Base-by-base conservation (phyloP, 306 rosid genomes). In the Cucurbita maxima region DNA sequence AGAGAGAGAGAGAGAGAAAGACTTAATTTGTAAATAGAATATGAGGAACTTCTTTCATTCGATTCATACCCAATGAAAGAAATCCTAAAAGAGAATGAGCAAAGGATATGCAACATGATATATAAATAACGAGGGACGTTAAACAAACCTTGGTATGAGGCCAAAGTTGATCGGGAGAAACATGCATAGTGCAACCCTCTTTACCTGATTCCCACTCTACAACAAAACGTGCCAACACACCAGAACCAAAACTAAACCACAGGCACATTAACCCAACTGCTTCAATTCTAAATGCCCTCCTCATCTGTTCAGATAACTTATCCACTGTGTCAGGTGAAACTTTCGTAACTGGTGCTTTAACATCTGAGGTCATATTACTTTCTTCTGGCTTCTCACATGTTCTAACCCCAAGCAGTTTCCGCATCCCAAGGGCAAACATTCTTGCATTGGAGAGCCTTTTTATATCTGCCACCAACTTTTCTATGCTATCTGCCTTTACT, bases 111-210 rank as follows among this genome's bases (percentile, higher is more conserved):
- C 22, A 5, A 3, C 3, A 73, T 66, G 62, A 78, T 55, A 34
- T 63, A 80, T 68, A 44, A 54, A 18, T 61, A 73, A 62, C 70
- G 40, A 30, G 67, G 56, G 69, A 72, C 63, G 63, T 69, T 16
- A 38, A 69, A 82, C 79, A 59, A 74, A 95, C 99, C 99, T 88
- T 95, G 38, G 99, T 95, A 78, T 95, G 99, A 67, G 99, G 99
- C 99, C 99, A 95, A 77, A 95, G 96, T 75, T 95, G 97, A 79
- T 95, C 99, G 0, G 99, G 97, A 76, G 97, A 89, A 58, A 95
- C 96, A 68, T 95, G 99, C 96, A 95, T 91, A 5, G 99, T 91
- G 84, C 99, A 95, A 83, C 99, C 99, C 81, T 95, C 97, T 79
- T 88, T 91, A 63, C 96, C 86, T 15, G 97, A 89, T 83, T 91